Percentiles rank a stretch among this genome's conserved stretches.
These are phyloP conservation scores for Cytospora paraplurivora DNA, from an alignment of 2,329 filamentous ascomycete genomes.

Conservation along the genomic window DNA sequence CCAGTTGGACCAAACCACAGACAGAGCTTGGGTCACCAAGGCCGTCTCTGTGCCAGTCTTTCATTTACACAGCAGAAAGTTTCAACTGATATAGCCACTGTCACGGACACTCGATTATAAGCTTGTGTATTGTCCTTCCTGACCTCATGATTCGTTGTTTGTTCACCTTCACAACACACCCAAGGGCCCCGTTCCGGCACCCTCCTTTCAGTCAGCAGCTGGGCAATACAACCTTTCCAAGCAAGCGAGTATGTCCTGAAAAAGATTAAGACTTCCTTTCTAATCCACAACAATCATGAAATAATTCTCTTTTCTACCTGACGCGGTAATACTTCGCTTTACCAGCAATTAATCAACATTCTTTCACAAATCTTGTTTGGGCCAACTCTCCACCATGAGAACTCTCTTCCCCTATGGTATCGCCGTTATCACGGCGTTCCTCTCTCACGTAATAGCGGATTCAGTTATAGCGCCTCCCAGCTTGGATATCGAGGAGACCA, in stretches of 20 bases:
- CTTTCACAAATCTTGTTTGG: neutral
- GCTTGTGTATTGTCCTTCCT: neutral
- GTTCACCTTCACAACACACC: neutral
- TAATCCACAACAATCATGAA: neutral
- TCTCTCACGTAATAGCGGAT: slow-evolving; percentile 31
- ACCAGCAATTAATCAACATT: neutral
- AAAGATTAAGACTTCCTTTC: neutral
- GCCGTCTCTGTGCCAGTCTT: neutral
- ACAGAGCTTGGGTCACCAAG: slow-evolving; percentile 15
- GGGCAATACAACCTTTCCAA: neutral
- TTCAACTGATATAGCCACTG: neutral
- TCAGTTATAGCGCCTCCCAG: slow-evolving; percentile 33
- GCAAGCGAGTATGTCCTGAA: neutral
- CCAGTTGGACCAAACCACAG: neutral
- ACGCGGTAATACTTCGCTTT: neutral
- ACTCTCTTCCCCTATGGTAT: slow-evolving; percentile 29
- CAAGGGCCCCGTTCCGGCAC: neutral
- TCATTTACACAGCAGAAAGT: neutral
- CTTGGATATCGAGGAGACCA: slow-evolving; percentile 42
- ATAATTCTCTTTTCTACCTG: neutral
- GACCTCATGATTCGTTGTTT: slow-evolving; percentile 6
- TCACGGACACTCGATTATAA: neutral
- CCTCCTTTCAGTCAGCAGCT: neutral
- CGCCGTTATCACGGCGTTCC: slow-evolving; percentile 26
- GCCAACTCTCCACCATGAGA: neutral